These are phyloP conservation scores for Macrocystidia cucumis DNA, from an alignment of 1,284 basidiomycete species.

Conservation along the genomic window DNA sequence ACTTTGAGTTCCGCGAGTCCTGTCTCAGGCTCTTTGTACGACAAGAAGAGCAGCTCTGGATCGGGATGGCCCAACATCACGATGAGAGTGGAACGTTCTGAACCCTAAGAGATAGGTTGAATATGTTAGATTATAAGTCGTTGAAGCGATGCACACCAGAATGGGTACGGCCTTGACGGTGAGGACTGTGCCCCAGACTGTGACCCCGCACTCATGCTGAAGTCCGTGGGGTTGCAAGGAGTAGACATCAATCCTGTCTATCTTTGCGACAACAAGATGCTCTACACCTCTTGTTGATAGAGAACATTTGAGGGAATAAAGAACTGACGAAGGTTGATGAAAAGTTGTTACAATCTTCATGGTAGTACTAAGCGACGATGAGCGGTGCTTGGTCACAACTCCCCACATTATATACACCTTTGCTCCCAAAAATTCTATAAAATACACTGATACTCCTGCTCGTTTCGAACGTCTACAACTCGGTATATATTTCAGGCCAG, in stretches of 20 bases:
- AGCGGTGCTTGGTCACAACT: no score
- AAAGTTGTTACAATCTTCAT: constrained; percentile 72
- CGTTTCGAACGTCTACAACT: no score
- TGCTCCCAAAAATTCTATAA: no score
- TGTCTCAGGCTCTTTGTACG: constrained; percentile 32
- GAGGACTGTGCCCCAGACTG: constrained; percentile 61
- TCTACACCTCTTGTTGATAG: constrained; percentile 43
- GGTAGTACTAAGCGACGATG: background rate
- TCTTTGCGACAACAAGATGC: constrained; percentile 60
- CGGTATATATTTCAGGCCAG: no score
- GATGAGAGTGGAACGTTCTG: constrained; percentile 42
- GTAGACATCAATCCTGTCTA: constrained; percentile 57
- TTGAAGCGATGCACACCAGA: constrained; percentile 32
- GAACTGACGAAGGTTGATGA: constrained; percentile 56
- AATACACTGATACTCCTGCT: no score
- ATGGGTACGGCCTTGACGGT: constrained; percentile 46
- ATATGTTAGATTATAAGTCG: constrained; percentile 42
- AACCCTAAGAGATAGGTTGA: constrained; percentile 28
- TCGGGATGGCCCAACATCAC: constrained; percentile 69
- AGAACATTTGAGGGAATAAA: constrained; percentile 53
- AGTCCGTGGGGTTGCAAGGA: constrained; percentile 52
- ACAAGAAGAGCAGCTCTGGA: constrained; percentile 56
- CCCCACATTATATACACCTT: no score
- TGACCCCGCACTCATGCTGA: constrained; percentile 42
- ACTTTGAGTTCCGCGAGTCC: constrained; percentile 28